Evolutionary conservation across 202 grass and related monocot genomes (phyloP), one percentile per base, ranked within the genome.

Genomic region (Hordeum pubiflorum): DNA sequence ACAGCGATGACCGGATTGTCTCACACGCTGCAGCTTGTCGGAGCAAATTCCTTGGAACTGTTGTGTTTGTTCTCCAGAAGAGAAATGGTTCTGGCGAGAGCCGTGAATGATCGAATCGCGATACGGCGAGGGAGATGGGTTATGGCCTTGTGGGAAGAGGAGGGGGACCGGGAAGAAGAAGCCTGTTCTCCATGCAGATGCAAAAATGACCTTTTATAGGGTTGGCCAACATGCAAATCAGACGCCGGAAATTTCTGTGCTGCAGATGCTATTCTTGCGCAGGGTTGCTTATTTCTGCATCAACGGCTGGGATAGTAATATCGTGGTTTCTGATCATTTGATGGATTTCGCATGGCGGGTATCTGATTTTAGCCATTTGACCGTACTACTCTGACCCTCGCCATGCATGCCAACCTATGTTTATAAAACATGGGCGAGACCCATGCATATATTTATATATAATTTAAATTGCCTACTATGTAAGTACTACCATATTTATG

Each of bases 231-330:
- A 63, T 40, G 69, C 22, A 72, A 78, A 20, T 66, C 56, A 70
- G 63, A 75, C 63, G 34, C 69, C 81, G 77, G 58, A n/a, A 85
- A 60, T 79, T 86, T 84, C 65, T 79, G 68, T 43, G 74, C 87
- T 68, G 61, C 39, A 75, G 68, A 71, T 71, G 68, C 68, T 71
- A 71, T 71, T 71, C 34, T 69, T 74, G 83, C 74, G 87, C 66
- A 0, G 68, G 68, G 40, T 71, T 40, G 29, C 13, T 71, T 71
- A 71, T 71, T 71, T 71, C 68, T 46, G 68, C 39, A 71, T 37
- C 43, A 71, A 43, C 63, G 23, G 22, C 12, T 32, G 29, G 67
- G 21, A 62, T 71, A 44, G 40, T 70, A 15, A 14, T 63, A 27
- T 71, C 40, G 68, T 46, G 4, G 9, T n/a, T 17, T 71, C 36